Evolutionary conservation across 768 basidiomycete genomes (phyloP).

Genomic region (Suillus luteus): DNA sequence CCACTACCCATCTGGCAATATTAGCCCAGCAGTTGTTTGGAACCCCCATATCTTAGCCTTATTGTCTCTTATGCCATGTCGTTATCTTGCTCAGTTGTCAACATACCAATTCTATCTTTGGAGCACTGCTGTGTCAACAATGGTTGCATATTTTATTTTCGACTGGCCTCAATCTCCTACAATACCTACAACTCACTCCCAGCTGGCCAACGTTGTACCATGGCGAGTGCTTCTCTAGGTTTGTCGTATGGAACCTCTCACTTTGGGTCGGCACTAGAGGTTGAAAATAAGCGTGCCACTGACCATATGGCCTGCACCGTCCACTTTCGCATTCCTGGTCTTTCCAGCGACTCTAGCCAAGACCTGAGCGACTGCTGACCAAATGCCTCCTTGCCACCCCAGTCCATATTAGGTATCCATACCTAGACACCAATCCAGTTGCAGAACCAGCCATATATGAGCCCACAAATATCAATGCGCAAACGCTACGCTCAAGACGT

Average conservation of each 20-base stretch:
- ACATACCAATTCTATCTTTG: neutral
- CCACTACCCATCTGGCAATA: neutral
- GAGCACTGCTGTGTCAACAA: neutral
- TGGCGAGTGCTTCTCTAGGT: slow-evolving; percentile 51
- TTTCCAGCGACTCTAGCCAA: slow-evolving; percentile 60
- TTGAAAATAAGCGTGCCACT: slow-evolving; percentile 12
- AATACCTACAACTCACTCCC: slow-evolving; percentile 25
- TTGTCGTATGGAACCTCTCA: slow-evolving; percentile 63
- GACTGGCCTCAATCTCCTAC: neutral
- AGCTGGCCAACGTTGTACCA: slow-evolving; percentile 52
- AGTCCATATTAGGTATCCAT: slow-evolving; percentile 74
- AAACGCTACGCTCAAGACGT: slow-evolving; percentile 73
- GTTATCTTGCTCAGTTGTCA: neutral
- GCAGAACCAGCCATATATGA: slow-evolving; percentile 78
- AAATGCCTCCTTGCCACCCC: slow-evolving; percentile 64
- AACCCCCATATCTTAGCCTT: neutral
- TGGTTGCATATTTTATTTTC: neutral
- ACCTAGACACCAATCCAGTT: slow-evolving; percentile 76
- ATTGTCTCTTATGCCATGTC: neutral
- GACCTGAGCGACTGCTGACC: slow-evolving; percentile 48
- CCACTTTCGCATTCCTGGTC: slow-evolving; percentile 56
- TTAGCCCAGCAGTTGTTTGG: neutral
- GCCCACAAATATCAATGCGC: slow-evolving; percentile 72
- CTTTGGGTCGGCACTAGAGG: slow-evolving; percentile 9
- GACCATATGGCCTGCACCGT: slow-evolving; percentile 78